Percentiles rank a stretch among this genome's conserved stretches.
Conservation (phyloP, 805 yeast species). For the Schwanniomyces occidentalis region DNA sequence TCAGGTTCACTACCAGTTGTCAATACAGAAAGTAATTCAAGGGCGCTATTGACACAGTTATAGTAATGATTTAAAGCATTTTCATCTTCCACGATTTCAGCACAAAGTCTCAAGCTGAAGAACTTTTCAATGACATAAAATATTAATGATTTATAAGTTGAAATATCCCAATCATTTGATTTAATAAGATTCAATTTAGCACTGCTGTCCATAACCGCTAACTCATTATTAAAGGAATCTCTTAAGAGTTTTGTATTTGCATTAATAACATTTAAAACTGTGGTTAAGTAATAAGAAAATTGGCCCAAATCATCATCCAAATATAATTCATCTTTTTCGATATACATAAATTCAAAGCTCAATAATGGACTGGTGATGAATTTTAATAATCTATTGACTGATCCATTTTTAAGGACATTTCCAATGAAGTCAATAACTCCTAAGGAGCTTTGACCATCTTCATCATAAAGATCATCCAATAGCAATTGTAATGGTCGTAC, state of each 20-base stretch:
- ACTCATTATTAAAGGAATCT: constrained; percentile 55
- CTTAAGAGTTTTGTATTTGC: constrained; percentile 44
- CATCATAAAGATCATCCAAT: constrained; percentile 58
- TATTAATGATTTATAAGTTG: constrained; percentile 62
- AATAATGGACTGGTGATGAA: constrained; percentile 57
- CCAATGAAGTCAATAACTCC: constrained; percentile 52
- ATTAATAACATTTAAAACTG: constrained; percentile 52
- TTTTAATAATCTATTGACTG: constrained; percentile 61
- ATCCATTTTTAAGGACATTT: constrained; percentile 48
- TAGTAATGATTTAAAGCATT: constrained; percentile 18
- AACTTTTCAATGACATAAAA: constrained; percentile 48
- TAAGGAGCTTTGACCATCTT: constrained; percentile 43
- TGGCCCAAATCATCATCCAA: constrained; percentile 60
- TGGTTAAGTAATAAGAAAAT: constrained; percentile 61
- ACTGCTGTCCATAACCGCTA: constrained; percentile 54
- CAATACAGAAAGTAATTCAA: constrained; percentile 44
- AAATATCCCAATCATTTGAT: constrained; percentile 47
- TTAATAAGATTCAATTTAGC: constrained; percentile 42
- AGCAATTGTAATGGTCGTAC: constrained; percentile 65
- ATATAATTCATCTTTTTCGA: constrained; percentile 22
- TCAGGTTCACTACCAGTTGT: constrained; percentile 59
- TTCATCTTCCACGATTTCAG: constrained; percentile 19
- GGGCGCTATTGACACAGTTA: constrained; percentile 34
- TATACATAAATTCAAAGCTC: constrained; percentile 35
- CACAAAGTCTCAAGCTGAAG: constrained; percentile 29